Base-by-base conservation (phyloP, 208 protist genomes). In the Acanthamoeba polyphaga region DNA sequence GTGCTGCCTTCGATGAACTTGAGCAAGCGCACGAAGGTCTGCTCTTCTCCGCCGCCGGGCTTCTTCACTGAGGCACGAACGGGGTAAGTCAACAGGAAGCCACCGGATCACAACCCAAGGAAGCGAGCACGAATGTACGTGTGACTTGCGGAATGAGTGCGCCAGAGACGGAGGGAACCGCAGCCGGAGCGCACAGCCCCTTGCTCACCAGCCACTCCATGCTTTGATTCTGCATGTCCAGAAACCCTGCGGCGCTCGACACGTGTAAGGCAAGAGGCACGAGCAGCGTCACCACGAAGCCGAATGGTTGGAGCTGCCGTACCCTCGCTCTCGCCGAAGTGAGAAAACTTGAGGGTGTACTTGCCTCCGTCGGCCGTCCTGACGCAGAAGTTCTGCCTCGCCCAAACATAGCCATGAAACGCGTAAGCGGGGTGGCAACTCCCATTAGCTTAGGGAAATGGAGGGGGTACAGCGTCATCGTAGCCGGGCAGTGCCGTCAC, bases 261-360 rank as follows among this genome's bases (percentile, higher is more conserved):
- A 27, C 19, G 6, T 29, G 43, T 4, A 24, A n/a, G 27, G 6
- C 64, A 29, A 74, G 32, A 19, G 32, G 9, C n/a, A 4, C 29
- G 13, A 74, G 13, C 8, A 24, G 58, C 27, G 29, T 3, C 17
- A 24, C 27, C 15, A 17, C 19, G 27, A 70, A 9, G 64, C 24
- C 64, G 27, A 62, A 62, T 62, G 55, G 13, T 24, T 7, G 19
- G 17, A 62, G 55, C 17, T 76, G 68, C 46, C 34, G 29, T 49
- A 84, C 76, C 76, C 15, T 84, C 43, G 76, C 76, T 84, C 32
- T 84, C 76, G 24, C 76, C 76, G 53, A 84, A 84, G 43, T 84
- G 76, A 3, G 76, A n/a, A 17, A 84, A 84, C 76, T 84, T 84
- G 76, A 84, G 76, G 24, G 76, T 84, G 43, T 84, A 84, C 76